Evolutionary conservation across 768 basidiomycete species (phyloP).

Genomic region (Galerina marginata): DNA sequence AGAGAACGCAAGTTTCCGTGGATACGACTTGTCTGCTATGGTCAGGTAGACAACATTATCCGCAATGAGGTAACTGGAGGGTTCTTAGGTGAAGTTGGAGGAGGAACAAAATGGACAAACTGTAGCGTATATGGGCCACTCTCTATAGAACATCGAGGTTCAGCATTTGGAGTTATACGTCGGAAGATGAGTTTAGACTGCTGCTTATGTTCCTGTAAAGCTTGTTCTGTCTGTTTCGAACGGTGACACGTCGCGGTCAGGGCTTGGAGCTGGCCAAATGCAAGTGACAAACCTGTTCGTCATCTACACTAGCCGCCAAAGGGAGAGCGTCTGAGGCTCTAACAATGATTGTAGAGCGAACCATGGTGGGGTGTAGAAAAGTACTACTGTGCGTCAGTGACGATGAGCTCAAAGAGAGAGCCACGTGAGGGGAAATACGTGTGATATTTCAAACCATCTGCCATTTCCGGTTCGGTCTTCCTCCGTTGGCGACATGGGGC

Average conservation of each 20-base stretch:
- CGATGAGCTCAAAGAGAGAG: slow-evolving; percentile 2
- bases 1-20: slow-evolving; percentile 95
- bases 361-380: slow-evolving; percentile 54
- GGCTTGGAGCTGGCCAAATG: slow-evolving; percentile 4
- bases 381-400: slow-evolving; percentile 9
- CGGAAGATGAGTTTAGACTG: slow-evolving; percentile 97
- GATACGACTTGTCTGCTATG: slow-evolving; percentile 96
- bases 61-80: slow-evolving; percentile 85
- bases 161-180: slow-evolving; percentile 90
- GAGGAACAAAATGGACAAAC: slow-evolving; percentile 52
- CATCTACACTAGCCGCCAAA: slow-evolving; percentile 94
- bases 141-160: slow-evolving; percentile 96
- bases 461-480: slow-evolving; percentile 13
- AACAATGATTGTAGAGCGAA: slow-evolving; percentile 85
- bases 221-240: slow-evolving; percentile 79
- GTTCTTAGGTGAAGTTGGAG: neutral
- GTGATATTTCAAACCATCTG: slow-evolving; percentile 17
- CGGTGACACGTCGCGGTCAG: slow-evolving; percentile 35
- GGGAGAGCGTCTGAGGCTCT: slow-evolving; percentile 88
- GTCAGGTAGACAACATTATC: slow-evolving; percentile 95
- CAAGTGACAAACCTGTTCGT: slow-evolving; percentile 76
- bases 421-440: slow-evolving; percentile 25
- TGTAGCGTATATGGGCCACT: slow-evolving; percentile 95
- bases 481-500: slow-evolving; percentile 20
- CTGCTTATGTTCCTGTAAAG: slow-evolving; percentile 96